Conservation (phyloP, 306 rosid genomes). For the Elaeagnus macrophylla region DNA sequence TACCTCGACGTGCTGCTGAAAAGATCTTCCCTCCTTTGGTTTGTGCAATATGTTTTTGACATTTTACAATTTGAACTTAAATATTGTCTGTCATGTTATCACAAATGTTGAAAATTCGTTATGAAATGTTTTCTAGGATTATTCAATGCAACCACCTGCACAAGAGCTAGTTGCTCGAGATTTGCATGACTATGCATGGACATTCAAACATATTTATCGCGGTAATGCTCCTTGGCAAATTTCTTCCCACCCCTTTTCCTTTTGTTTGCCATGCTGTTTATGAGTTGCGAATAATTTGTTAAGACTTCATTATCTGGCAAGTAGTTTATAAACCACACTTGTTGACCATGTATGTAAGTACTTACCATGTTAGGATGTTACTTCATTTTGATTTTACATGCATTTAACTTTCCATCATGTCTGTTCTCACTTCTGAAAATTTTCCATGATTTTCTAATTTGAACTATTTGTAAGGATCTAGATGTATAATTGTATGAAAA, state of each 20-base stretch:
- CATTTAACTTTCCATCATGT: too few species aligned
- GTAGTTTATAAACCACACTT: too few species aligned
- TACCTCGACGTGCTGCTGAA: constrained; percentile 99
- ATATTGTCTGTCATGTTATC: constrained; percentile 9
- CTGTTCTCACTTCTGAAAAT: too few species aligned
- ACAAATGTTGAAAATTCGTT: constrained; percentile 20
- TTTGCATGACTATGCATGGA: constrained; percentile 83
- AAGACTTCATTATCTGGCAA: background rate
- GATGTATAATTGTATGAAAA: too few species aligned
- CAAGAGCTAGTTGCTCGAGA: constrained; percentile 88
- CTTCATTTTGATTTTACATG: too few species aligned
- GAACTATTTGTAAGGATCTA: too few species aligned
- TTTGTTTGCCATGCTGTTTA: constrained; percentile 1
- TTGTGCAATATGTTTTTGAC: constrained; percentile 13
- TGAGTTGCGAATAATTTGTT: background rate
- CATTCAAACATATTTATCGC: constrained; percentile 87
- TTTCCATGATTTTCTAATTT: too few species aligned
- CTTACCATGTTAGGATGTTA: too few species aligned
- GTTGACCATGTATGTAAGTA: too few species aligned
- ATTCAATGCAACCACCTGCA: constrained; percentile 92
- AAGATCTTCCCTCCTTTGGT: constrained; percentile 94
- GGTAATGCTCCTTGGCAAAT: constrained; percentile 39
- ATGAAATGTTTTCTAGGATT: constrained; percentile 49
- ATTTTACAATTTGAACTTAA: background rate
- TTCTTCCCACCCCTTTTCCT: constrained; percentile 7